Base-by-base conservation (phyloP, 2,329 filamentous ascomycete genomes). In the Fulvia fulva region DNA sequence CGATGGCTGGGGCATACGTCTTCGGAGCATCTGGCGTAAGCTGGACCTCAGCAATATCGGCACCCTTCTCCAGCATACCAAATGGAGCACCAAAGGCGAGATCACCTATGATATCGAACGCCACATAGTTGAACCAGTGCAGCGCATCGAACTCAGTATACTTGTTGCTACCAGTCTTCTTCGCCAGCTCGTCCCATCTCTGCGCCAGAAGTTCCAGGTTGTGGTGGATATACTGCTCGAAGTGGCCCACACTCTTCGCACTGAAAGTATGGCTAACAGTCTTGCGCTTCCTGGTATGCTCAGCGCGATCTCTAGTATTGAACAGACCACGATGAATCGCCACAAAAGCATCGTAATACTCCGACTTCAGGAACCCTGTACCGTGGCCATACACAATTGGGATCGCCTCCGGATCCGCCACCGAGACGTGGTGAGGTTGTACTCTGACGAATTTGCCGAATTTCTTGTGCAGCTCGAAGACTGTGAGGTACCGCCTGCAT, bases 331-430 rank as follows among this genome's bases (percentile, higher is more conserved):
- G 84, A 52, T 83, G 84, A 69, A 96, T 95, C 12, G 89, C 92
- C 55, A 96, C 91, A 67, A 96, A 96, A 51, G 90, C 89, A 68
- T 96, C 90, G 68, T 96, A 96, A 76, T 92, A 96, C 2, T 93
- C 87, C 72, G 74, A 76, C 69, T 81, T 81, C 57, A 80, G 63
- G 61, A 80, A 80, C 1, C 78, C 78, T 57, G 78, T 81, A 9
- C 78, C 78, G 61, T 80, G 78, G 16, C 91, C 91, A 66, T 96
- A 96, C 55, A 96, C 84, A 47, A 80, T 74, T 14, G 81, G 81
- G 55, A 96, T 92, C 1, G 89, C 90, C n/a, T 81, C 81, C 26
- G 88, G 87, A 69, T 95, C 90, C 55, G 88, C 89, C 56, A 97
- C 79, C 57, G 88, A 91, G 66, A 96, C 81, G 68, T 96, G 91